Evolutionary conservation across 495 filamentous ascomycete species (phyloP), one percentile per base, ranked within the genome.

Genomic region (Penicillium paradoxum): DNA sequence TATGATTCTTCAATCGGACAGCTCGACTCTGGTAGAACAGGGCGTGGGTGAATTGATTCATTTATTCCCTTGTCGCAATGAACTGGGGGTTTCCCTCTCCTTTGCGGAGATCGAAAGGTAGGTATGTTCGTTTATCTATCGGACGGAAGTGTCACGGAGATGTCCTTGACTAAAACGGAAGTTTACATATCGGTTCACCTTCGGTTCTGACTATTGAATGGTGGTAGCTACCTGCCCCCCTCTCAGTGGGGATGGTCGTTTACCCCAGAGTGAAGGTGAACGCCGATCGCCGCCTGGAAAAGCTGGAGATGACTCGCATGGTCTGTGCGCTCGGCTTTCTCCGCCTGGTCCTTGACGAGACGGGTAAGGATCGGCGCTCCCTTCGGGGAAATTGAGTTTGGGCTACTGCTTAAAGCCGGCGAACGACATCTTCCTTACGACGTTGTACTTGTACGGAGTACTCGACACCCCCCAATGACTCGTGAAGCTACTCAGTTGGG

Each of bases 311-410:
- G 36, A 33, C 21, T 19, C 45, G 14, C 24, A n/a, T n/a, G 24
- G 24, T 27, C 24, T 27, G n/a, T n/a, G n/a, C n/a, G n/a, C n/a
- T n/a, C n/a, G n/a, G n/a, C n/a, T n/a, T n/a, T n/a, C 30, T 46
- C 54, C 54, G 54, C 54, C 41, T 56, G 4, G n/a, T 56, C 54
- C 48, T 45, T 17, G 41, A 29, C 48, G 11, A 51, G 52, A 52
- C 9, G 18, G 41, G 48, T 8, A 40, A 34, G 4, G 8, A 15
- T 47, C 48, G 41, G 54, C 48, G 39, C 3, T 24, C 4, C 19
- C 38, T 27, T 17, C 38, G 1, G 19, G 21, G 6, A 8, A 32
- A 2, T 32, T 32, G 25, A 27, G 25, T 27, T 39, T 36, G 34
- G n/a, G n/a, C n/a, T n/a, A n/a, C n/a, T n/a, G n/a, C n/a, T n/a